Percentiles rank a stretch among this genome's conserved stretches.
Conservation (phyloP, 345 rosid species). For the Hibiscus tridactylites region DNA sequence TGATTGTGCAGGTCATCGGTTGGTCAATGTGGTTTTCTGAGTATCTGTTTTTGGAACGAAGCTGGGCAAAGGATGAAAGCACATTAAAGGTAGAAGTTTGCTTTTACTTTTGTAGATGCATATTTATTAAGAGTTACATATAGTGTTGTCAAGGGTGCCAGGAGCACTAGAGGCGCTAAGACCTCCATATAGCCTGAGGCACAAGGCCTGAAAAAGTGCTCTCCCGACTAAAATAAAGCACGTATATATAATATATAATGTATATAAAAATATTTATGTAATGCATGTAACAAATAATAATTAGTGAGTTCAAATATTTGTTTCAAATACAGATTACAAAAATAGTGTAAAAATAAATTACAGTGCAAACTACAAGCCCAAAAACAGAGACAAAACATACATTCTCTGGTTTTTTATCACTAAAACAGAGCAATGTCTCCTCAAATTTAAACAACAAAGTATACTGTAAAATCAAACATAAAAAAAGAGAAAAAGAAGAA, state of each 20-base stretch:
- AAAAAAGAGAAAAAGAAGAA: too few relatives aligned
- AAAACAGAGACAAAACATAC: too few relatives aligned
- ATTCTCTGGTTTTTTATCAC: too few relatives aligned
- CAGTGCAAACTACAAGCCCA: too few relatives aligned
- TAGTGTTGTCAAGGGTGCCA: not conserved
- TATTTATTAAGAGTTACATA: not conserved
- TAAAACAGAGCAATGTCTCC: too few relatives aligned
- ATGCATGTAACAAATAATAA: not conserved
- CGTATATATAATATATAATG: too few relatives aligned
- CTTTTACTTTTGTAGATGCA: not conserved
- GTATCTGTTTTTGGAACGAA: conserved; percentile 84
- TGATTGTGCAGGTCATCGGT: conserved; percentile 62
- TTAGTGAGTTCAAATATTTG: too few relatives aligned
- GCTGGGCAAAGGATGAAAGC: conserved; percentile 85
- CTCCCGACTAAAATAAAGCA: not conserved
- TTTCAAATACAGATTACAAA: too few relatives aligned
- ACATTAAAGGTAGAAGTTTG: conserved; percentile 50
- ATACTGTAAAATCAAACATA: too few relatives aligned
- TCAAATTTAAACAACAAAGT: too few relatives aligned
- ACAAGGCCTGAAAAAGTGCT: not conserved
- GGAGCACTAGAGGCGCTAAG: not conserved
- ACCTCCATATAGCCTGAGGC: not conserved
- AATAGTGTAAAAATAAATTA: too few relatives aligned
- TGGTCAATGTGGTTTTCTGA: conserved; percentile 99
- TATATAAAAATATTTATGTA: not conserved